Conservation (phyloP, 108 stramenopile species). For the Pelagomonas calceolata region DNA sequence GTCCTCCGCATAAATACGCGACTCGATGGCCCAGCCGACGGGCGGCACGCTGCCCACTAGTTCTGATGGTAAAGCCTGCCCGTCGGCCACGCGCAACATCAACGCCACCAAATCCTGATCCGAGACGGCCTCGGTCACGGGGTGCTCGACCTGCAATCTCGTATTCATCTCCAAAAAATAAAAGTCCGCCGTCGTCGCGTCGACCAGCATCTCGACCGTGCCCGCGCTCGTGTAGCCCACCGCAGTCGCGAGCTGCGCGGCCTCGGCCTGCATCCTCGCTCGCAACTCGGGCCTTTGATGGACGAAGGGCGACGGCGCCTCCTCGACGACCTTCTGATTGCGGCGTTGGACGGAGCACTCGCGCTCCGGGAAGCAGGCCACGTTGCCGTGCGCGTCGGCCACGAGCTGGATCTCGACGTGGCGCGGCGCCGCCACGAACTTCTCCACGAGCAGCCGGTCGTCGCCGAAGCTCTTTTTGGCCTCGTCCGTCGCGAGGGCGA, state of each 20-base stretch:
- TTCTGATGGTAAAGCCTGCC: constrained; percentile 5
- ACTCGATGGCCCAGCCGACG: constrained; percentile 32
- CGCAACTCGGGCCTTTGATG: constrained; percentile 55
- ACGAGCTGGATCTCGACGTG: constrained; percentile 96
- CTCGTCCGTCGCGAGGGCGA: constrained; percentile 64
- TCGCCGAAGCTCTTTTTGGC: constrained; percentile 76
- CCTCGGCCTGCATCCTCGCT: constrained; percentile 71
- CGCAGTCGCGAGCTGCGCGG: constrained; percentile 49
- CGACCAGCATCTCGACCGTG: constrained; percentile 92
- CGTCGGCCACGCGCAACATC: constrained; percentile 76
- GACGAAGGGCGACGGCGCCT: constrained; percentile 61
- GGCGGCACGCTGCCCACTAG: constrained; percentile 4
- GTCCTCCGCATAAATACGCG: constrained; percentile 95
- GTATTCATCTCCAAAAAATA: constrained; percentile 98
- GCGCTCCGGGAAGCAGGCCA: constrained; percentile 77
- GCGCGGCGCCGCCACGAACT: constrained; percentile 86
- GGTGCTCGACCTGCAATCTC: constrained; percentile 90
- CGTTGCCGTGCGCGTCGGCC: constrained; percentile 62
- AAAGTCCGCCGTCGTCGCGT: constrained; percentile 43
- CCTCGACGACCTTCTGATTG: constrained; percentile 97
- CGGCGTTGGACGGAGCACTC: constrained; percentile 91
- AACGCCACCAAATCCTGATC: constrained; percentile 60
- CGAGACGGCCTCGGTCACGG: constrained; percentile 83
- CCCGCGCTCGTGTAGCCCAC: constrained; percentile 81
- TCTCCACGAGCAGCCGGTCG: constrained; percentile 85